Conservation (phyloP, 305 asterid genomes). For the Fraxinus albicans region DNA sequence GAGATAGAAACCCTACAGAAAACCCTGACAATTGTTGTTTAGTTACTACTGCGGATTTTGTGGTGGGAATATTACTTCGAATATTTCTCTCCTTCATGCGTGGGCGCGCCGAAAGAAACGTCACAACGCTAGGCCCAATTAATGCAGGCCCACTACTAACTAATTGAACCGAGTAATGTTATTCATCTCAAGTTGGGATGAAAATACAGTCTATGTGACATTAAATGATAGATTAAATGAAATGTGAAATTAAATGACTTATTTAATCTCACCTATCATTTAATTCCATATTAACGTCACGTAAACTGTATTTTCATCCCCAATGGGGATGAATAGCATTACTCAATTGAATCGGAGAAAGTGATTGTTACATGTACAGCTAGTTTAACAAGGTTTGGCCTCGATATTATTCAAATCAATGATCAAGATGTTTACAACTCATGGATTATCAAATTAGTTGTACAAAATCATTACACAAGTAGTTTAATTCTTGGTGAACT, state of each 20-base stretch:
- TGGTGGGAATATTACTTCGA: constrained; percentile 8
- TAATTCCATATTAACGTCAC: too few species aligned
- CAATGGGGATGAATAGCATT: too few species aligned
- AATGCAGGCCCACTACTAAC: background rate
- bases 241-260: too few species aligned
- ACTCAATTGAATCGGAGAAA: background rate
- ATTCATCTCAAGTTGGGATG: too few species aligned
- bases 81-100: background rate
- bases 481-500: background rate
- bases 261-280: too few species aligned
- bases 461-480: background rate
- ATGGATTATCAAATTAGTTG: background rate
- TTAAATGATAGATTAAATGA: too few species aligned
- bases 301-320: too few species aligned
- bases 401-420: background rate
- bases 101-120: background rate
- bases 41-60: background rate
- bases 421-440: background rate
- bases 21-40: background rate
- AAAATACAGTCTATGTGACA: too few species aligned
- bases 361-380: background rate
- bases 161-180: background rate
- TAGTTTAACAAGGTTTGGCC: background rate
- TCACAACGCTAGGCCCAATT: background rate
- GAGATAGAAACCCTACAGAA: constrained; percentile 29